Base-by-base conservation (phyloP, 2,329 filamentous ascomycete species). In the Epichloe baconii region DNA sequence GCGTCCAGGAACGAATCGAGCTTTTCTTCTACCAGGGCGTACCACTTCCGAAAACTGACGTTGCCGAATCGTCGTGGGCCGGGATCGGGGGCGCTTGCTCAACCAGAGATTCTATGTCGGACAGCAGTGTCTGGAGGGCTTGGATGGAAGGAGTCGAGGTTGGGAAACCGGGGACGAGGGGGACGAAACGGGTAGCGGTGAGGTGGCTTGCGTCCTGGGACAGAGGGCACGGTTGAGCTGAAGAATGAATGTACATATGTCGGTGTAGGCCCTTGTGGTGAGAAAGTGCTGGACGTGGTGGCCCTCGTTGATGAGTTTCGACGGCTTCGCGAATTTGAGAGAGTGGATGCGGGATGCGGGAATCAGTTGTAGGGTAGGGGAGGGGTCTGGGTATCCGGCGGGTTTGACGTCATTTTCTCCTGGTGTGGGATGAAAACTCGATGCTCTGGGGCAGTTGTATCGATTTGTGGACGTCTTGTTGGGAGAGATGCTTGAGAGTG, bases 1-100 rank as follows among this genome's bases (percentile, higher is more conserved):
- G 59, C 56, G 4, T 54, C 55, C n/a, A 70, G 59, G 34, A 69
- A 47, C 14, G 47, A 53, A 31, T 77, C 67, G 1, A 79, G 68
- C 15, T 77, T 73, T 50, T 79, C 75, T 57, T 83, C 80, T 12
- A 93, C 72, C 34, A 89, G 68, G 46, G 77, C 71, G 64, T 85
- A 79, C 91, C 93, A 98, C 57, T 75, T 86, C 34, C 90, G 78
- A 67, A 95, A 98, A 61, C 86, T 91, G 44, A 87, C 73, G 64
- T 98, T 98, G 36, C 93, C 93, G 64, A 97, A 98, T 55, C 93
- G 78, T 49, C 91, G 77, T 17, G 91, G 90, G 14, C 90, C 90
- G 6, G 82, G 80, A 60, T 94, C 86, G 0, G 91, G 1, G 82
- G 91, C 1, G 82, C 86, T 61, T 90, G 81, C 15, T 85, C 79